These are phyloP conservation scores for Sarocladium brachiariae DNA, from an alignment of 2,329 filamentous ascomycete species.

Conservation along the genomic window DNA sequence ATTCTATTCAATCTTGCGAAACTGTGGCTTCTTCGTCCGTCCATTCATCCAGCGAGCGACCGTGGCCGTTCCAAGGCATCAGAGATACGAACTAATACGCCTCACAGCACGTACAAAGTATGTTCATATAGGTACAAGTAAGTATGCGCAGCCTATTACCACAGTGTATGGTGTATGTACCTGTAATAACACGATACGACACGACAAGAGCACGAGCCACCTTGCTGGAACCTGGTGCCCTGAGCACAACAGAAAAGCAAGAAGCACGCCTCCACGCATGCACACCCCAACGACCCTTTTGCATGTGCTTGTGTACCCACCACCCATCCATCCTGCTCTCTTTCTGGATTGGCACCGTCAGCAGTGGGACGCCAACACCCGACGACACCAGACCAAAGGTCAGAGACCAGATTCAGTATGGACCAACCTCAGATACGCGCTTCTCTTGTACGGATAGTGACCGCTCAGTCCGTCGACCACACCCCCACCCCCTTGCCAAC, in stretches of 20 bases:
- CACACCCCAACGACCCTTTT: background rate
- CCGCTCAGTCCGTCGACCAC: too few relatives aligned
- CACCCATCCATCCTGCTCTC: background rate
- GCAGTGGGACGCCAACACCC: background rate
- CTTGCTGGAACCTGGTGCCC: background rate
- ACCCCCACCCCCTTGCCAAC: background rate
- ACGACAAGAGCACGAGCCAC: constrained; percentile 4
- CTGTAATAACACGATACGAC: constrained; percentile 3
- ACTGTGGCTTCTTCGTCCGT: background rate
- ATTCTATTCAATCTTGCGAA: too few relatives aligned
- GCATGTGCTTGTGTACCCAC: background rate
- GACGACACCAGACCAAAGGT: too few relatives aligned
- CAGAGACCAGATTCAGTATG: background rate
- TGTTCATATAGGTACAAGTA: too few relatives aligned
- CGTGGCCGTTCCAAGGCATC: too few relatives aligned
- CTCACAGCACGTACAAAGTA: background rate
- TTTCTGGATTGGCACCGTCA: background rate
- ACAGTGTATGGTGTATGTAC: too few relatives aligned
- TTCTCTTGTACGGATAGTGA: too few relatives aligned
- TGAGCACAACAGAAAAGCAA: background rate
- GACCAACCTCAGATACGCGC: too few relatives aligned
- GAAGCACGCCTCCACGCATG: constrained; percentile 4
- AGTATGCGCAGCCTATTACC: background rate
- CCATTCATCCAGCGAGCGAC: too few relatives aligned
- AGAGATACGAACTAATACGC: background rate